phyloP scores from a whole-genome alignment of 495 filamentous ascomycete genomes.

The Penicillium ochrochloron region DNA sequence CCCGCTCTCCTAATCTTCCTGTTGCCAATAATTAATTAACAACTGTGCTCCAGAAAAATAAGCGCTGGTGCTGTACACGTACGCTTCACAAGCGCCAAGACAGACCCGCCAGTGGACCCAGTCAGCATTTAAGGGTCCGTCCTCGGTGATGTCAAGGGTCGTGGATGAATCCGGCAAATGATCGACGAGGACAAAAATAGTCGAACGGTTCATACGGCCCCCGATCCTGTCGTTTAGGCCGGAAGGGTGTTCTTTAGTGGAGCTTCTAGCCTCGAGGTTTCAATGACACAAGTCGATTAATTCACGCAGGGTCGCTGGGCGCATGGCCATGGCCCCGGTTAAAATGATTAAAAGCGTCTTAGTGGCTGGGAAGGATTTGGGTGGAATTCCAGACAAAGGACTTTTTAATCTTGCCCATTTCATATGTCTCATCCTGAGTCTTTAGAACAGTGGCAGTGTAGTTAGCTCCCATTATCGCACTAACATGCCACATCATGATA shows the following conservation, averaged over 20 bases:
- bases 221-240: background rate
- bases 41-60: background rate
- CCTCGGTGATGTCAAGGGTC: slow-evolving; percentile 9
- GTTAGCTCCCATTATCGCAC: background rate
- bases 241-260: slow-evolving; percentile 1
- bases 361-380: background rate
- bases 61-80: background rate
- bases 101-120: background rate
- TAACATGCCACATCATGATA: background rate
- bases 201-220: background rate
- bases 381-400: background rate
- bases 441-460: background rate
- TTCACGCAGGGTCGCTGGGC: background rate
- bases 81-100: slow-evolving; percentile 3
- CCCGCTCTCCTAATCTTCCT: background rate
- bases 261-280: background rate
- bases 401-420: background rate
- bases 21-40: background rate
- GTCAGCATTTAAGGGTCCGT: background rate
- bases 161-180: background rate
- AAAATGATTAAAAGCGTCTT: no score
- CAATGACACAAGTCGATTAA: background rate
- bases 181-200: slow-evolving; percentile 10
- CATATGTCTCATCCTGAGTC: background rate
- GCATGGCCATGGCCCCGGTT: background rate